These are phyloP conservation scores for Daldinia bambusicola DNA, from an alignment of 495 filamentous ascomycete genomes.

Conservation along the genomic window DNA sequence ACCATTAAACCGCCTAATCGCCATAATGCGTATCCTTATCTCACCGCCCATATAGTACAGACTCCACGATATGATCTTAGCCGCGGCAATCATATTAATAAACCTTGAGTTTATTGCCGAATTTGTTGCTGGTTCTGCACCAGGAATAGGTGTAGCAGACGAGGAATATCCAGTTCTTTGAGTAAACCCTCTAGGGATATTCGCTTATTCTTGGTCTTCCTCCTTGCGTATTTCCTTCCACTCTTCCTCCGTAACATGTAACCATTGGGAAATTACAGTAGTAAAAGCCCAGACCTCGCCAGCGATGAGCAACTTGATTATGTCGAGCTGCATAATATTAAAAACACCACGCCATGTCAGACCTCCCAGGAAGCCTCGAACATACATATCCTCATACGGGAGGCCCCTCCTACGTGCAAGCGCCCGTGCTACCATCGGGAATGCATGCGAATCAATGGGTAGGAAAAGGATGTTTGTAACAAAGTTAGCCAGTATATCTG, in stretches of 20 bases:
- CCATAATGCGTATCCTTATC: neutral
- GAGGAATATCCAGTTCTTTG: neutral
- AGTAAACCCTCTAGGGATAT: neutral
- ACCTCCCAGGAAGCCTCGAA: constrained; percentile 31
- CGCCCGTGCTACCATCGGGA: constrained; percentile 47
- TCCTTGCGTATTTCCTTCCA: constrained; percentile 46
- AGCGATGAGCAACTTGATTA: constrained; percentile 45
- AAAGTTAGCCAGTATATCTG: constrained; percentile 50
- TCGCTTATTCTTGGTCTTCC: constrained; percentile 11
- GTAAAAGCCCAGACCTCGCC: constrained; percentile 50
- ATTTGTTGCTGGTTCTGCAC: neutral
- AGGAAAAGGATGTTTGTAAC: constrained; percentile 48
- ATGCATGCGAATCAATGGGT: constrained; percentile 47
- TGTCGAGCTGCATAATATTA: constrained; percentile 52
- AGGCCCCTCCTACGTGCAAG: constrained; percentile 41
- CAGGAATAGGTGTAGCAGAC: neutral
- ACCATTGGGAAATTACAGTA: constrained; percentile 44
- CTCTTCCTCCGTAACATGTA: constrained; percentile 51
- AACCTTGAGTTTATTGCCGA: neutral
- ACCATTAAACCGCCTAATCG: constrained; percentile 21
- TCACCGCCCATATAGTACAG: constrained; percentile 19
- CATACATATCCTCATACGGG: constrained; percentile 38
- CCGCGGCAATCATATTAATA: neutral
- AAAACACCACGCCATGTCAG: constrained; percentile 38
- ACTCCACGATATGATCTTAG: neutral